These are phyloP conservation scores for Cymbopogon flexuosus DNA, from an alignment of 202 grass and related monocot genomes.

Conservation along the genomic window DNA sequence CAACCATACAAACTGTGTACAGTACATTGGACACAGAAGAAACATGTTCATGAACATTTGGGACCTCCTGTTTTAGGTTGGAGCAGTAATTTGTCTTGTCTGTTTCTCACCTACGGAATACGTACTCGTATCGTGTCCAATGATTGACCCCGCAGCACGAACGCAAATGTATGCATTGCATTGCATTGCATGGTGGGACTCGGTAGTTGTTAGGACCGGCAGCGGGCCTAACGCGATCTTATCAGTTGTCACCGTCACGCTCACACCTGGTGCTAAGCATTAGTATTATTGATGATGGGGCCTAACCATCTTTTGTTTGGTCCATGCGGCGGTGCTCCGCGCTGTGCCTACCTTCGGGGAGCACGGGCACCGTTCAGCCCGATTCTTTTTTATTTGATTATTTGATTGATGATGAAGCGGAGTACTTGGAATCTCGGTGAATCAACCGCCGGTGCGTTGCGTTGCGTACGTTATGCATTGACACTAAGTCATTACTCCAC, in stretches of 20 bases:
- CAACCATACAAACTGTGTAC: no score
- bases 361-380: conserved; percentile 25
- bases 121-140: conserved; percentile 30
- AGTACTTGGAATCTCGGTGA: background rate
- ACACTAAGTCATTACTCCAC: no score
- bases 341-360: conserved; percentile 3
- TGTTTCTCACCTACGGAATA: background rate
- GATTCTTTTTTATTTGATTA: conserved; percentile 34
- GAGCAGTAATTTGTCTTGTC: background rate
- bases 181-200: no score
- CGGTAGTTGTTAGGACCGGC: no score
- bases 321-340: conserved; percentile 15
- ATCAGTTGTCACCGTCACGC: conserved; percentile 31
- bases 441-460: background rate
- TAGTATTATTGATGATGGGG: background rate
- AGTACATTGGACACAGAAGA: background rate
- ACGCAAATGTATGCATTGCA: no score
- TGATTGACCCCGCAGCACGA: background rate
- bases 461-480: background rate
- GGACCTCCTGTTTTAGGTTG: conserved; percentile 4
- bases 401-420: background rate
- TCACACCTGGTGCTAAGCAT: background rate
- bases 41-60: background rate
- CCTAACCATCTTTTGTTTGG: conserved; percentile 14
- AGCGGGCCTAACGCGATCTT: background rate